Percentiles rank a stretch among this genome's conserved stretches.
Evolutionary conservation across 2,329 filamentous ascomycete genomes (phyloP).

Genomic region (Podosphaera fusca): DNA sequence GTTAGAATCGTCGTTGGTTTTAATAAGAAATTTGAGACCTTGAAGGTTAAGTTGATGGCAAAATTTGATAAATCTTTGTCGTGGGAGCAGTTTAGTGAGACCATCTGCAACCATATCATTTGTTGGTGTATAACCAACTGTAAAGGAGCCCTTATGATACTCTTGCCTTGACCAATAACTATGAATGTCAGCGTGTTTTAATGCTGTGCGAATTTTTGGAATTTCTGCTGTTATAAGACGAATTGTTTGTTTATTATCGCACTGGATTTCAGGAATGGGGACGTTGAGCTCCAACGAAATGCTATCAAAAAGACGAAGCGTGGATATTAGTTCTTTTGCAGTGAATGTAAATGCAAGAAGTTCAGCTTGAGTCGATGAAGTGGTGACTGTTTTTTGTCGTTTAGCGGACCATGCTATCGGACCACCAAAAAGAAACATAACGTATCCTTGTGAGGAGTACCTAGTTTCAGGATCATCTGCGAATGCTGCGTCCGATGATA

Average conservation of each 20-base stretch:
- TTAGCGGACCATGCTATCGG: not conserved
- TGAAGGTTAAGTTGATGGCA: not conserved
- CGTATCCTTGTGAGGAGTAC: not conserved
- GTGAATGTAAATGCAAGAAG: not conserved
- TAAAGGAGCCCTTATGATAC: not conserved
- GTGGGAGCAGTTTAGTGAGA: not conserved
- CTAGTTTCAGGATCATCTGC: slow-evolving; percentile 1
- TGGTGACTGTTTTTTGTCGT: not conserved
- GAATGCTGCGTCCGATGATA: not conserved
- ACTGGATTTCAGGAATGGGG: not conserved
- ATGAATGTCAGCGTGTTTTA: not conserved
- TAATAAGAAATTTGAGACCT: not conserved
- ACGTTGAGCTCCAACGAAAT: not conserved
- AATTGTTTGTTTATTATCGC: not conserved
- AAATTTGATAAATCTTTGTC: not conserved
- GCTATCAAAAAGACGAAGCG: not conserved
- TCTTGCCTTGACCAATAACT: not conserved
- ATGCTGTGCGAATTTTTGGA: not conserved
- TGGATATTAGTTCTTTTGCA: not conserved
- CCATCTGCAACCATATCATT: not conserved
- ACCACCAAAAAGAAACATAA: not conserved
- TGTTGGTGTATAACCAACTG: not conserved
- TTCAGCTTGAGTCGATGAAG: not conserved
- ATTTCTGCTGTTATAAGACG: not conserved
- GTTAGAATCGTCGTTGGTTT: not conserved